Base-by-base conservation (phyloP, 2,329 filamentous ascomycete species). In the Ampelomyces quisqualis region DNA sequence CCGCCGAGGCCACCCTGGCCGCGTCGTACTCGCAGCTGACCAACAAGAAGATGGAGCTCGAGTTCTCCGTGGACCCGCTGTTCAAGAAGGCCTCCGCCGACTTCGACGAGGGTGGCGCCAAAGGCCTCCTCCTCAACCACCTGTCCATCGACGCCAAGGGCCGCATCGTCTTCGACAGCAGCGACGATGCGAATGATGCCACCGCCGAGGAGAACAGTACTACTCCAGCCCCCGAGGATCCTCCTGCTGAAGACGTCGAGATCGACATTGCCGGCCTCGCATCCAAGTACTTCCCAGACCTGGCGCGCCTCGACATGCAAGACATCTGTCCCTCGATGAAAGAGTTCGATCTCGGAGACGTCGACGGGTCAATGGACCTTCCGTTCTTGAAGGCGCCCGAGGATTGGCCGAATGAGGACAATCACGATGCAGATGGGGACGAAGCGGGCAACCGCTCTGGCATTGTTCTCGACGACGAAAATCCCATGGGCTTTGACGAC, bases 51-150 rank as follows among this genome's bases (percentile, higher is more conserved):
- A 90, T 98, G 60, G 93, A 98, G 58, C 78, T 97, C 30, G 93
- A 98, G 62, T 96, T 98, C 53, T 84, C 90, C 0, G 91, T 98
- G 4, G 93, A 98, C 62, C 93, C 93, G 2, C 73, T 98, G n/a
- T 98, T 98, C 79, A 98, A 98, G 65, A 98, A 98, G 64, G 91
- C 91, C 1, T 95, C 91, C 5, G 93, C 93, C 29, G 93, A 98
- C 72, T 98, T 98, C 53, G 93, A 98, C 64, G 93, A 98, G 72
- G 93, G 93, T 14, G 93, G 93, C 41, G 93, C 93, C 41, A 98
- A 97, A 70, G 93, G 93, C 14, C 76, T 98, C 28, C 77, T 98
- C 14, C 78, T 98, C 21, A 98, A 98, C 62, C 91, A 98, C 69
- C 77, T 98, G n/a, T 88, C 91, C 62, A 96, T 98, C 51, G 93